Evolutionary conservation across 306 rosid species (phyloP).

Genomic region (Vigna radiata): DNA sequence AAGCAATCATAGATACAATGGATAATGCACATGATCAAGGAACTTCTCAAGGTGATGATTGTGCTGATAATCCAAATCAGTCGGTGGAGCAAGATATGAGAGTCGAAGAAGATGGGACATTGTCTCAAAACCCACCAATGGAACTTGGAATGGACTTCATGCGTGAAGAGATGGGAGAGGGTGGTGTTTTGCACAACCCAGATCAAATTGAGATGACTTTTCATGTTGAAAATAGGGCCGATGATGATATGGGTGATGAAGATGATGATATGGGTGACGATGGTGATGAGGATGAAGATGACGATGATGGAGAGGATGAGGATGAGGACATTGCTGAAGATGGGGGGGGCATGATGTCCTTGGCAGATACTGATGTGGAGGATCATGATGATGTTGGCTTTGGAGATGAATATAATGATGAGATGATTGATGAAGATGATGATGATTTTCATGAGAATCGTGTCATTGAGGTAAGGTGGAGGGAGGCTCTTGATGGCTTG

Average conservation of each 20-base stretch:
- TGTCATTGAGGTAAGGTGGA: constrained; percentile 96
- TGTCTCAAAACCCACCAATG: constrained; percentile 67
- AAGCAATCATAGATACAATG: constrained; percentile 57
- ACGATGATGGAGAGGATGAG: constrained; percentile 92
- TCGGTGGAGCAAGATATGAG: constrained; percentile 77
- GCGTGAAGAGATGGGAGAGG: constrained; percentile 90
- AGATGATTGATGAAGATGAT: constrained; percentile 92
- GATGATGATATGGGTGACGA: constrained; percentile 99
- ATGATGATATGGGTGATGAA: constrained; percentile 96
- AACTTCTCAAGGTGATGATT: constrained; percentile 63
- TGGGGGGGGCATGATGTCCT: constrained; percentile 90
- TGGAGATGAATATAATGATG: constrained; percentile 95
- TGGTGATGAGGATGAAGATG: constrained; percentile 97
- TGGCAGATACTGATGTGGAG: constrained; percentile 93
- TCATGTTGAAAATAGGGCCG: constrained; percentile 87
- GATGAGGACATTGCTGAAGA: constrained; percentile 97
- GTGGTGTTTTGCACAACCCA: constrained; percentile 69
- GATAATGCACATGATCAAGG: constrained; percentile 64
- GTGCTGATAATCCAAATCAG: constrained; percentile 55
- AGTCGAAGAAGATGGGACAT: constrained; percentile 70
- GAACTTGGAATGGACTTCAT: constrained; percentile 91
- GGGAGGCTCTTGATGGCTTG: constrained; percentile 96
- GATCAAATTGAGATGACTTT: constrained; percentile 89
- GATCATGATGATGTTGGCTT: constrained; percentile 92
- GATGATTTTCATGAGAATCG: constrained; percentile 97